phyloP scores from a whole-genome alignment of 441 rosid species.

The Erodium moschatum region DNA sequence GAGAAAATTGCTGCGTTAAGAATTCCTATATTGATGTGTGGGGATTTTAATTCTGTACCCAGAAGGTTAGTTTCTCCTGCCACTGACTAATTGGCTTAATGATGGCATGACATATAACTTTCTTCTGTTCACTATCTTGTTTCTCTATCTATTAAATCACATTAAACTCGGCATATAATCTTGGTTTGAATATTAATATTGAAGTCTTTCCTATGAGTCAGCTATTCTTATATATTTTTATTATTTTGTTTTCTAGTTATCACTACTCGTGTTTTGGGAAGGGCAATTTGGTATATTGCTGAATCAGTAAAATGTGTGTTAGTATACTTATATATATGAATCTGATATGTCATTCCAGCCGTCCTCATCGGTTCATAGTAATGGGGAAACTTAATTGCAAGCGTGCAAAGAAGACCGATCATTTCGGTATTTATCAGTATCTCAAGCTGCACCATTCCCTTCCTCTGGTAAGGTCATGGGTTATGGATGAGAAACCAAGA shows the following conservation, averaged over 20 bases:
- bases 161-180: not conserved
- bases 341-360: slow-evolving; percentile 21
- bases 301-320: slow-evolving; percentile 2
- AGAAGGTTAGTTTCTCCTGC: slow-evolving; percentile 25
- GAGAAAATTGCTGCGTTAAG: slow-evolving; percentile 25
- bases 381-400: slow-evolving; percentile 20
- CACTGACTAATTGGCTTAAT: slow-evolving; percentile 1
- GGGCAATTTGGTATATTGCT: not conserved
- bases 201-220: not conserved
- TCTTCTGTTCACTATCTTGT: not conserved
- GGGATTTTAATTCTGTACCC: slow-evolving; percentile 33
- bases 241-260: not conserved
- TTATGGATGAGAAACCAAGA: not conserved
- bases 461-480: slow-evolving; percentile 24
- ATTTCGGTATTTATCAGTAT: slow-evolving; percentile 22
- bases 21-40: slow-evolving; percentile 32
- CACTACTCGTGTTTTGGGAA: not conserved
- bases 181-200: not conserved
- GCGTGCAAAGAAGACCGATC: slow-evolving; percentile 19
- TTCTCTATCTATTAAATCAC: not conserved
- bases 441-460: slow-evolving; percentile 30
- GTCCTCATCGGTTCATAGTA: slow-evolving; percentile 25
- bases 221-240: not conserved
- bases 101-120: not conserved
- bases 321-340: not conserved